These are phyloP conservation scores for Euphorbia pulcherrima DNA, from an alignment of 345 rosid species.

Conservation along the genomic window DNA sequence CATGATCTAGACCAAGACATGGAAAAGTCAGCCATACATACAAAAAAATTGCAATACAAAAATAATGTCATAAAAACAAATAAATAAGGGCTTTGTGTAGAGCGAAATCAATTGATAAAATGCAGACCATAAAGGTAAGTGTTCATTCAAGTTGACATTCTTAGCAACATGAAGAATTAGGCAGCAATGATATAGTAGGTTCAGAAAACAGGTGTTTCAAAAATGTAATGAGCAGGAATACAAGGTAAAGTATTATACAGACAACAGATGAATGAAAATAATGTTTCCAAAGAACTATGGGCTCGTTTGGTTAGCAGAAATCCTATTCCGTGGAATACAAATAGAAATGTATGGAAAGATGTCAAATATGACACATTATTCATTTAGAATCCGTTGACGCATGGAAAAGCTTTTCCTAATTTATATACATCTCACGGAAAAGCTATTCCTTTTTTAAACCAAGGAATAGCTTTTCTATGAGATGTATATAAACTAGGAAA, in stretches of 20 bases:
- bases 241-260: background rate
- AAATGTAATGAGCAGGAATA: background rate
- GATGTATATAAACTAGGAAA: no score
- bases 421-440: no score
- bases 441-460: no score
- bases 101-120: background rate
- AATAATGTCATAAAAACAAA: background rate
- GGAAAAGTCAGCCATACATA: constrained; percentile 2
- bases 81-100: background rate
- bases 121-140: background rate
- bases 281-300: background rate
- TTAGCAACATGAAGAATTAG: background rate
- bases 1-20: constrained; percentile 53
- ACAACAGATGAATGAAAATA: background rate
- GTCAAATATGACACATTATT: no score
- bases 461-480: no score
- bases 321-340: no score
- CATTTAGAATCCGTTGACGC: no score
- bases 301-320: no score
- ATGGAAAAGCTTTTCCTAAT: no score
- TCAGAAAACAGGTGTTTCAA: background rate
- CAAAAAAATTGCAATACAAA: background rate
- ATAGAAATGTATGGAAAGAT: no score
- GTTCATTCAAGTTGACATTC: background rate
- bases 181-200: background rate